Percentiles rank a stretch among this genome's conserved stretches.
Conservation (phyloP, 2,329 filamentous ascomycete species). For the Zymoseptoria passerinii region DNA sequence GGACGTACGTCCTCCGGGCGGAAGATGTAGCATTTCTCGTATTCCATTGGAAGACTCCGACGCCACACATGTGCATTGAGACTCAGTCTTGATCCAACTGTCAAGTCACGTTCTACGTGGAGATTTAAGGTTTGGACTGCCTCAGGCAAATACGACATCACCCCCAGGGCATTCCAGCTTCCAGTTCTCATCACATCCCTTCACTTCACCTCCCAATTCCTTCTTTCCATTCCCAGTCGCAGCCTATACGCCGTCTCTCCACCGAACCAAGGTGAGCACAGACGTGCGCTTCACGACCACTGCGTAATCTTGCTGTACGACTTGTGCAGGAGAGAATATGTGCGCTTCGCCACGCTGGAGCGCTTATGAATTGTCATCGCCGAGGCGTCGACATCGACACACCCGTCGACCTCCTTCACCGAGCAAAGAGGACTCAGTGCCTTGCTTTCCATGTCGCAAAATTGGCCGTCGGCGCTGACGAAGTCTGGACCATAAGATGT, state of each 20-base stretch:
- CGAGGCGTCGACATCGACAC: background rate
- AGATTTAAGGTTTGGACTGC: background rate
- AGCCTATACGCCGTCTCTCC: too few relatives aligned
- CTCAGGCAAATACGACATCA: background rate
- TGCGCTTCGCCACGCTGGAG: background rate
- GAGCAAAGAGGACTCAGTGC: background rate
- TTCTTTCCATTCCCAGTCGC: too few relatives aligned
- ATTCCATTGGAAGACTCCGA: slow-evolving; percentile 33
- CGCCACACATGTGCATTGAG: background rate
- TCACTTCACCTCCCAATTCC: too few relatives aligned
- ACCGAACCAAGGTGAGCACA: too few relatives aligned
- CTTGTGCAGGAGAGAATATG: background rate
- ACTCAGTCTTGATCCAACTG: background rate
- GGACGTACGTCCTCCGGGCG: slow-evolving; percentile 31
- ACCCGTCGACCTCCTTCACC: background rate
- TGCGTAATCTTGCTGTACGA: background rate
- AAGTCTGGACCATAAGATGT: background rate
- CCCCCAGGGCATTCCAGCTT: too few relatives aligned
- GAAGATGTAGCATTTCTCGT: slow-evolving; percentile 42
- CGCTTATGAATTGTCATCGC: background rate
- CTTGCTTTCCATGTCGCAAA: background rate
- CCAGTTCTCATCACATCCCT: background rate
- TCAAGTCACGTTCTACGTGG: background rate
- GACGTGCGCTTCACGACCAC: background rate
- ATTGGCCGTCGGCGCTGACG: background rate